Evolutionary conservation across 2,329 filamentous ascomycete genomes (phyloP), one percentile per base, ranked within the genome.

Genomic region (Fonsecaea nubica): DNA sequence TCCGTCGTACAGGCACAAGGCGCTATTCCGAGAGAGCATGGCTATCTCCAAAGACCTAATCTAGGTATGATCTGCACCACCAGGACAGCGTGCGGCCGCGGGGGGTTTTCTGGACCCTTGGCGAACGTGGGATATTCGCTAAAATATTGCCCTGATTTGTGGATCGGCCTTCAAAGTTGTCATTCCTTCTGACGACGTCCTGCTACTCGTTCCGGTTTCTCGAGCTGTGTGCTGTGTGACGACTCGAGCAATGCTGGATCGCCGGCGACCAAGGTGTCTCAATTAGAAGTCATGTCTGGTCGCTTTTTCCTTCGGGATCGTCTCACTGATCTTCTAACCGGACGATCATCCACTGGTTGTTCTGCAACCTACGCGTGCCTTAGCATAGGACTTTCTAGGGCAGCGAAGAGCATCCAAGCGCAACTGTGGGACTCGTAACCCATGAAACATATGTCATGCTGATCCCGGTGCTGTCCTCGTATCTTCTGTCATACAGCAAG

Each of bases 111-210:
- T 13, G n/a, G 35, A 6, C 30, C 30, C 6, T 50, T 50, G 52
- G 52, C 33, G 52, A 55, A 35, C 30, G 52, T 55, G 30, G 52
- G 52, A 30, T 35, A 15, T 35, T 55, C 52, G 52, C 52, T 33
- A 55, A 55, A 55, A n/a, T 55, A 33, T 55, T 13, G 30, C 10
- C n/a, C n/a, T 55, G 52, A 55, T 55, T 55, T 55, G 52, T 33
- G 52, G 52, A 55, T 55, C 52, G 52, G 52, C 21, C 30, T 55
- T 55, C 52, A 55, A 55, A 55, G 21, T n/a, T 32, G 52, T 55
- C 52, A 32, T 55, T 55, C 33, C 52, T 55, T 55, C 52, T 55
- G 52, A 21, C 30, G 21, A 35, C 13, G 12, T 33, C 52, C 42
- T 35, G 52, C 33, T 55, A 55, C 52, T 32, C 21, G 30, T 35